Base-by-base conservation (phyloP, 305 asterid species). In the Fraxinus angustifolia region DNA sequence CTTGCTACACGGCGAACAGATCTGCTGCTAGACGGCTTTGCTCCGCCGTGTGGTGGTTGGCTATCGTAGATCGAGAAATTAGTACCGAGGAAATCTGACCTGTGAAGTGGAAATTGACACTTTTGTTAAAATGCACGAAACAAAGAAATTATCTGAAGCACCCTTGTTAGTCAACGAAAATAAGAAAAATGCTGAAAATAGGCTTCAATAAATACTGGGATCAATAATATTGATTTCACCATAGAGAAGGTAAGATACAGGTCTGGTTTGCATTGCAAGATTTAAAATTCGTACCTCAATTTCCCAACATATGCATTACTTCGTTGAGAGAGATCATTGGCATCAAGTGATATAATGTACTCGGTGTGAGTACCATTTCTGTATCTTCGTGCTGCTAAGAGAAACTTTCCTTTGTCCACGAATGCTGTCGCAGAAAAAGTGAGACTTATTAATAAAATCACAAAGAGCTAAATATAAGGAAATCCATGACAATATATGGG, bases 231-330 rank as follows among this genome's bases (percentile, higher is more conserved):
- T n/a, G 70, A 17, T 35, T 17, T 21, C 16, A 71, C 79, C 34
- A 8, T 48, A 28, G 77, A 65, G 16, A 72, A 34, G 50, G 53
- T 23, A 17, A 78, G 53, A 68, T 48, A 65, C 26, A 33, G 31
- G 58, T 26, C 76, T 26, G 76, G 76, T 34, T 80, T 50, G 58
- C 62, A 74, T 34, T 58, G 78, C 70, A 42, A 84, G 77, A 83
- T 42, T 28, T 68, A 67, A 60, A 53, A 70, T 34, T 58, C 84
- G 73, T 78, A 95, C 99, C 98, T 95, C 84, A 95, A 80, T 87
- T 95, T 95, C 87, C 99, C 99, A 70, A 93, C 96, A 82, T 93
- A 95, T 10, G 98, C 94, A 86, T 91, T 92, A 87, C 97, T 92
- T 87, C 92, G 95, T 87, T 90, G 98, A 84, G 97, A 95, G 70